These are phyloP conservation scores for Blastobotrys elegans DNA, from an alignment of 1,139 yeast genomes.

Conservation along the genomic window DNA sequence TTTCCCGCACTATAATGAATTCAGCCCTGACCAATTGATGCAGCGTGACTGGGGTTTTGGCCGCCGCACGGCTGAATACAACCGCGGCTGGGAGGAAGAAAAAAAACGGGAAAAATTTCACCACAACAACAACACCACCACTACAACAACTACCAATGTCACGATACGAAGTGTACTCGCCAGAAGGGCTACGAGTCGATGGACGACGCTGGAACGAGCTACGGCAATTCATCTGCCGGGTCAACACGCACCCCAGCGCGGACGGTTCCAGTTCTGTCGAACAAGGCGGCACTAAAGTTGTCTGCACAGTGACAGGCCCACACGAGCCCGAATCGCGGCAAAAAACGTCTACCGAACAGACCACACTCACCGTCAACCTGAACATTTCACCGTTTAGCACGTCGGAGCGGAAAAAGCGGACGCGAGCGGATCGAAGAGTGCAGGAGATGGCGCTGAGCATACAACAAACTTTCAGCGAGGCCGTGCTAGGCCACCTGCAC, in stretches of 20 bases:
- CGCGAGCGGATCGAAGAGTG: conserved; percentile 44
- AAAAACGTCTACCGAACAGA: conserved; percentile 41
- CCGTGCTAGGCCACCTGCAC: conserved; percentile 67
- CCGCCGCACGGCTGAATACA: no score
- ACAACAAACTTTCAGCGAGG: conserved; percentile 75
- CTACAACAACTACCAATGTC: conserved; percentile 15
- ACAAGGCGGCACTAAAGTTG: conserved; percentile 87
- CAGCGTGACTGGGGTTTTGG: no score
- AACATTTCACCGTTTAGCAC: conserved; percentile 80
- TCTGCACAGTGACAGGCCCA: conserved; percentile 86
- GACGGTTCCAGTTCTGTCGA: conserved; percentile 93
- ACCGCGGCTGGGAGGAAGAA: no score
- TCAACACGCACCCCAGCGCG: conserved; percentile 82
- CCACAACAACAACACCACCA: conserved; percentile 1
- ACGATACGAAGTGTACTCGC: conserved; percentile 72
- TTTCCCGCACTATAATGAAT: no score
- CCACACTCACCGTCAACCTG: conserved; percentile 59
- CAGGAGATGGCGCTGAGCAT: conserved; percentile 72
- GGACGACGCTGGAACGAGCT: conserved; percentile 95
- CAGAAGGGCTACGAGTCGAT: conserved; percentile 87
- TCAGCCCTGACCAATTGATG: no score
- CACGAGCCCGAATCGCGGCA: conserved; percentile 61
- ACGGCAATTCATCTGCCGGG: conserved; percentile 70
- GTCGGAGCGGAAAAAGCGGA: conserved; percentile 63
- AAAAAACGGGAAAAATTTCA: neutral